Evolutionary conservation across 2,329 filamentous ascomycete genomes (phyloP).

Genomic region (Trichoderma asperellum): DNA sequence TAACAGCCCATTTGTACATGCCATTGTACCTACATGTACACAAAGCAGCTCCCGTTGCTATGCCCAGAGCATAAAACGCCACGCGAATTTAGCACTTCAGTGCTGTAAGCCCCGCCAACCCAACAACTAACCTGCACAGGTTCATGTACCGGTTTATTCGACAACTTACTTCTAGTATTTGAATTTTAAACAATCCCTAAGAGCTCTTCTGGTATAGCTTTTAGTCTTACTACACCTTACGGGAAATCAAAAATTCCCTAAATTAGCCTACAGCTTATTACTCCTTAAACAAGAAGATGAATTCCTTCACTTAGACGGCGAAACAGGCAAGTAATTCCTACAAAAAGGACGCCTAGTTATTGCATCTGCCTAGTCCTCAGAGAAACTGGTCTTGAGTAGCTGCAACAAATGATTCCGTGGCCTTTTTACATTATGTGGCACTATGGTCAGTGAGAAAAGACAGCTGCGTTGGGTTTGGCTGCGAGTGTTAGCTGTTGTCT

Average conservation of each 20-base stretch:
- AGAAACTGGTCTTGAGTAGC: no score
- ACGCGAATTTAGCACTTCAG: constrained; percentile 13
- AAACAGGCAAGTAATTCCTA: not conserved
- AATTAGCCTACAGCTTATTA: not conserved
- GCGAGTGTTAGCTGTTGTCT: no score
- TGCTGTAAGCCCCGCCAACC: constrained; percentile 13
- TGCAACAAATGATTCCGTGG: no score
- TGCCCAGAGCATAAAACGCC: constrained; percentile 25
- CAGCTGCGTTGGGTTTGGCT: no score
- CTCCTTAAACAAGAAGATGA: not conserved
- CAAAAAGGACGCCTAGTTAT: not conserved
- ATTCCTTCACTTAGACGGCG: not conserved
- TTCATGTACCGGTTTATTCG: no score
- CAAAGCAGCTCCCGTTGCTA: constrained; percentile 38
- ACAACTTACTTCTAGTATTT: not conserved
- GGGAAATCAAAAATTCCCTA: not conserved
- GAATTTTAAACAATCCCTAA: not conserved
- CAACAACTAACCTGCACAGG: no score
- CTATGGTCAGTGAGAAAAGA: no score
- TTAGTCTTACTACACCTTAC: not conserved
- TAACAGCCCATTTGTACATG: not conserved
- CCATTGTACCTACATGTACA: not conserved
- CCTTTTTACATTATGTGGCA: no score
- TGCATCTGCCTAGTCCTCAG: no score
- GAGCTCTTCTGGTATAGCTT: not conserved